These are phyloP conservation scores for Aureobasidium sp. DNA, from an alignment of 2,329 filamentous ascomycete species.

Conservation along the genomic window DNA sequence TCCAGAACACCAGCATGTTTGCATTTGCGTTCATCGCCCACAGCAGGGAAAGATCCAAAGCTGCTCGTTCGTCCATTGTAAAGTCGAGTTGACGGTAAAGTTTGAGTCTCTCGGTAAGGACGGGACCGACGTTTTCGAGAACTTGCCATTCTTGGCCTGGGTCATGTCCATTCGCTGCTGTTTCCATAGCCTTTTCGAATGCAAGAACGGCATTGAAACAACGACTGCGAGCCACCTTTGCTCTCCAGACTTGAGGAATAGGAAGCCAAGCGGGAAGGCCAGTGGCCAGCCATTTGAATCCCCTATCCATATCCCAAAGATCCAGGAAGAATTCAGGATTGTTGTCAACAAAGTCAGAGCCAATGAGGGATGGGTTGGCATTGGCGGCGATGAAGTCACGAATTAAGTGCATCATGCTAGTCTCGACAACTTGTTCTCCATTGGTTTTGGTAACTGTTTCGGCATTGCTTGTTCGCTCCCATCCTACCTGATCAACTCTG, in stretches of 20 bases:
- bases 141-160: constrained; percentile 27
- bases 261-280: constrained; percentile 51
- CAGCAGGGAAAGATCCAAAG: constrained; percentile 40
- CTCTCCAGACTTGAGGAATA: constrained; percentile 41
- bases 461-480: constrained; percentile 49
- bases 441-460: constrained; percentile 33
- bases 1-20: constrained; percentile 38
- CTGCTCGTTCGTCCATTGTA: constrained; percentile 25
- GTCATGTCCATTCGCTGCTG: constrained; percentile 23
- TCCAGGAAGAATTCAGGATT: constrained; percentile 47
- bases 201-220: constrained; percentile 21
- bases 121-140: constrained; percentile 25
- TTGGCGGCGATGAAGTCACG: constrained; percentile 49
- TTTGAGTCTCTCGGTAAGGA: constrained; percentile 26
- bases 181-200: constrained; percentile 28
- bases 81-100: constrained; percentile 26
- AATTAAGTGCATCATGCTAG: constrained; percentile 44
- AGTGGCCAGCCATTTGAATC: constrained; percentile 45
- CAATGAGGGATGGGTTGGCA: constrained; percentile 45
- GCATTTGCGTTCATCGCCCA: constrained; percentile 50
- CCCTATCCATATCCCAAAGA: constrained; percentile 47
- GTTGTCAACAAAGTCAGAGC: constrained; percentile 43
- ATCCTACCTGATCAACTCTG: constrained; percentile 52
- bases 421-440: constrained; percentile 42
- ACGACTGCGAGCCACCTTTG: constrained; percentile 33